Base-by-base conservation (phyloP, 106 monocot genomes). In the Ottelia alismoides region DNA sequence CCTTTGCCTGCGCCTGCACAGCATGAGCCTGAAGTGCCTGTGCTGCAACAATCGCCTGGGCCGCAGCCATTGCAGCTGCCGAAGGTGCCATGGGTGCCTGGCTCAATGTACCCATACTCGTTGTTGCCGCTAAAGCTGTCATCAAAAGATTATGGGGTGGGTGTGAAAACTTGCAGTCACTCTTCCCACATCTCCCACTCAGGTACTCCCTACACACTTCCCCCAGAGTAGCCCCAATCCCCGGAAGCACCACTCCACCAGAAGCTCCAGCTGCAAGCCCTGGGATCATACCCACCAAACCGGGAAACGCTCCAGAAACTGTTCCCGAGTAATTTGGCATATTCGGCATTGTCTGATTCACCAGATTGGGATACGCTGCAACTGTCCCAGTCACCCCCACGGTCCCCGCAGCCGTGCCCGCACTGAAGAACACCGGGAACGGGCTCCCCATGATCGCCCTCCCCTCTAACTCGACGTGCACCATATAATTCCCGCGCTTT, bases 291-390 rank as follows among this genome's bases (percentile, higher is more conserved):
- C 98, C 98, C 0, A 98, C 40, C 4, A 92, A 47, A 0, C 92
- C 78, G 20, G 92, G 85, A 47, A 85, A 92, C 1, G 85, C 92
- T 22, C 85, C 85, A 0, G 92, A 92, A 0, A 85, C 81, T 0
- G 85, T 70, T 2, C 98, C 98, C 0, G 90, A 53, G 43, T 98
- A 98, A 32, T 98, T 98, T 1, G 98, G 98, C 98, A 98, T 98
- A 73, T 98, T 98, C 17, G 98, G 98, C 98, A 98, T 98, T 1
- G 98, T 98, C 63, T 98, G 98, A 26, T 98, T 98, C 14, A 98
- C 77, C 62, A 98, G 82, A 51, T 75, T 86, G 1, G 78, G 79
- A 47, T 80, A 85, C 18, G 82, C 67, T 6, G 56, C 55, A 1
- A 43, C 51, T 4, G 46, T 46, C 19, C n/a, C 16, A 0, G 74